Evolutionary conservation across 169 alveolate species (phyloP).

Genomic region (Theileria orientalis): DNA sequence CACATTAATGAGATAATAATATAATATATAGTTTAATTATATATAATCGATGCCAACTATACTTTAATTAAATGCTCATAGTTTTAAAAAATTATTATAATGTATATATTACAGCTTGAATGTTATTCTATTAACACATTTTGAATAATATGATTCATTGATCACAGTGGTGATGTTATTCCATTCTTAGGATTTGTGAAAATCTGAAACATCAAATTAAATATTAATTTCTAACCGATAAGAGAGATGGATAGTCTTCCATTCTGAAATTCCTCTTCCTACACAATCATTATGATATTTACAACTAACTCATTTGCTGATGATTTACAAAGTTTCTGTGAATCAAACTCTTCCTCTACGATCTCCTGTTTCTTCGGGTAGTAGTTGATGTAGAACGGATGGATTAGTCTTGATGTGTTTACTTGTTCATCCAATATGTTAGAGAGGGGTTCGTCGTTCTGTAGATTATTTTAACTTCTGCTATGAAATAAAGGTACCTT

Average conservation of each 20-base stretch:
- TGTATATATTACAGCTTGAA: too few species aligned
- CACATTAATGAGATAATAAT: too few species aligned
- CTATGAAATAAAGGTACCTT: background rate
- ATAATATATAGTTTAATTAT: too few species aligned
- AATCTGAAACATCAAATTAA: background rate
- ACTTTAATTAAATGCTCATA: too few species aligned
- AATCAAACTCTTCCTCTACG: constrained; percentile 1
- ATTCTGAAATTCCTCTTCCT: background rate
- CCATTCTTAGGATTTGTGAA: constrained; percentile 22
- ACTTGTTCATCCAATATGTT: constrained; percentile 9
- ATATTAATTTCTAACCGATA: background rate
- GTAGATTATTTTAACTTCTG: background rate
- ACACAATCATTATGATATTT: background rate
- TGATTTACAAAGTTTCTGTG: background rate
- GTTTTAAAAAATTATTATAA: too few species aligned
- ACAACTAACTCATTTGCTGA: background rate
- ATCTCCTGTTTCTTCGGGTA: constrained; percentile 4
- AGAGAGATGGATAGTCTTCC: constrained; percentile 20
- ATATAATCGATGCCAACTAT: too few species aligned
- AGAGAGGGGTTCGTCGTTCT: background rate
- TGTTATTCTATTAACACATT: background rate
- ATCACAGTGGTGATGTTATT: constrained; percentile 3
- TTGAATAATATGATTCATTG: background rate
- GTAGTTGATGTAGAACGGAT: constrained; percentile 4
- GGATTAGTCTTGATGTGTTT: background rate